Evolutionary conservation across 108 stramenopile genomes (phyloP).

Genomic region (Halocafeteria seosinensis): DNA sequence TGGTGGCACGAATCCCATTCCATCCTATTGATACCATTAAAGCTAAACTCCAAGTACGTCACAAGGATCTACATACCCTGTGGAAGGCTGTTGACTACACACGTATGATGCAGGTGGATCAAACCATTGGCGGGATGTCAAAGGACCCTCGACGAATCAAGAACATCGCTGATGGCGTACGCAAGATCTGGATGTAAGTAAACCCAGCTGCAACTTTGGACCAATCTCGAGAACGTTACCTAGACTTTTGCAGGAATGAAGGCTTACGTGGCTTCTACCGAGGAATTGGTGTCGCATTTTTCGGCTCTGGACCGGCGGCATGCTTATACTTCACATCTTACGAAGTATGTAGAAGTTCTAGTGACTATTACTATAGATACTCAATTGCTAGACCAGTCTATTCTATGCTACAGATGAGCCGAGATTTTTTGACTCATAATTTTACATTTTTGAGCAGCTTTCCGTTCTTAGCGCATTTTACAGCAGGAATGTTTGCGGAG

Average conservation of each 20-base stretch:
- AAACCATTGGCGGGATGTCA: conserved; percentile 3
- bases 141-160: conserved; percentile 50
- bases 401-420: too few species aligned
- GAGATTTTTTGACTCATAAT: too few species aligned
- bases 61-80: too few species aligned
- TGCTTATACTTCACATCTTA: conserved; percentile 75
- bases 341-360: too few species aligned
- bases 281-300: conserved; percentile 65
- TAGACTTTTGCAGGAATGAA: conserved; percentile 46
- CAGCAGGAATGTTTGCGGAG: conserved; percentile 61
- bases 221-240: too few species aligned
- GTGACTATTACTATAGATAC: too few species aligned
- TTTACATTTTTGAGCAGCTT: neutral
- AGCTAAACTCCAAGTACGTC: conserved; percentile 20
- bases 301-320: conserved; percentile 79
- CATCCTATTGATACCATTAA: conserved; percentile 49
- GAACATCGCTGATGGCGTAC: too few species aligned
- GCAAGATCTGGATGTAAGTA: too few species aligned
- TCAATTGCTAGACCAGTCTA: too few species aligned
- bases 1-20: conserved; percentile 27
- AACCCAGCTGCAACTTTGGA: too few species aligned
- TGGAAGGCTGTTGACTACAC: too few species aligned
- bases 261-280: conserved; percentile 73
- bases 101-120: neutral
- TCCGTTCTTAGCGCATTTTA: conserved; percentile 35